Base-by-base conservation (phyloP, 1,139 yeast species). In the Pichia sp. region DNA sequence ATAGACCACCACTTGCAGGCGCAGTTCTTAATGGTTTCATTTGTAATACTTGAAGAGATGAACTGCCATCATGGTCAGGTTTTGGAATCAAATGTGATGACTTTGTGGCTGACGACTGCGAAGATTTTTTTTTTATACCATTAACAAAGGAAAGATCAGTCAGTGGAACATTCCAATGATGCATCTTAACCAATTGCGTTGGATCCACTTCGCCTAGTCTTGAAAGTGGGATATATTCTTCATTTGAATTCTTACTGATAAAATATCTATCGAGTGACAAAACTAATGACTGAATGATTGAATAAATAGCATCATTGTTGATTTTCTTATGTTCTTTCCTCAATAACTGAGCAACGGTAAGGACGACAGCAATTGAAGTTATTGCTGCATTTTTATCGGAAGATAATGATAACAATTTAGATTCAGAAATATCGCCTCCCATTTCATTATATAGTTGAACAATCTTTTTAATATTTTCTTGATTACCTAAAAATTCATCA, bases 351-450 rank as follows among this genome's bases (percentile, higher is more conserved):
- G 69, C 58, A 2, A 70, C 69, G 1, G 73, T 71, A 7, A 70
- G 64, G 0, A 72, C 65, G 0, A 72, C 68, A 3, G 76, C 68
- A 0, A 77, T 68, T 0, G 78, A 73, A 3, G 71, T 56, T 40
- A 75, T 61, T 8, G 70, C 71, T 3, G 71, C 66, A 43, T 65
- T 61, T 4, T 49, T 53, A 37, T 52, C 54, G 9, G 48, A 38
- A 4, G 50, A 30, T 7, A 52, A 25, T 5, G 51, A 38, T 10
- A 44, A 27, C 3, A 47, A 36, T 18, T 53, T 58, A 11, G 50
- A 51, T 11, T 37, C 27, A 2, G 50, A 42, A 1, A 50, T 40
- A n/a, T 49, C 44, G 5, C 58, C 60, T 27, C 61, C 60, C 33
- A 62, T 48, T 10, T 57, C 50, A 36, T 53, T 55, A 33, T 52